Percentiles rank a stretch among this genome's conserved stretches.
These are phyloP conservation scores for Xanthoconium stramineum DNA, from an alignment of 768 basidiomycete genomes.

Conservation along the genomic window DNA sequence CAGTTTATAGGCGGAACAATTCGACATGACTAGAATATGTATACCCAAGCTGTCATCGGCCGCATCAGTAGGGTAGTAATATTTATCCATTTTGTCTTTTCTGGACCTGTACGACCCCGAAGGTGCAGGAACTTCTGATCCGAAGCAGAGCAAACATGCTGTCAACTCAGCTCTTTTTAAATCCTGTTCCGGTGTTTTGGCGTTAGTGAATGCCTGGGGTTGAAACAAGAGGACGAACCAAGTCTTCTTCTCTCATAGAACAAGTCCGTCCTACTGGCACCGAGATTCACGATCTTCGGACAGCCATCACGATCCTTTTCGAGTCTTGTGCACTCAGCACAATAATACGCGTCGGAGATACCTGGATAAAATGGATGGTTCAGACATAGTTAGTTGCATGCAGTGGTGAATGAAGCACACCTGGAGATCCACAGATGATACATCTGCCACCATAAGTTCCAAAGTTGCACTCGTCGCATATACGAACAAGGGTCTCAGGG, in stretches of 20 bases:
- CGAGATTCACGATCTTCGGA: conserved; percentile 97
- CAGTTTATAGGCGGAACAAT: conserved; percentile 48
- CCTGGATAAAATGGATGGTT: conserved; percentile 43
- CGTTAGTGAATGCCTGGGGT: background rate
- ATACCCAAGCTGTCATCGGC: conserved; percentile 1
- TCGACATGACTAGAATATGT: background rate
- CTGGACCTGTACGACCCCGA: background rate
- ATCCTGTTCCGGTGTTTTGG: conserved; percentile 15
- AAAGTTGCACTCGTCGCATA: conserved; percentile 99
- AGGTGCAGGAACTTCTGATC: background rate
- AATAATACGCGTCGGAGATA: conserved; percentile 99
- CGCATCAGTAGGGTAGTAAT: conserved; percentile 2
- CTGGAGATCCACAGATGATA: conserved; percentile 95
- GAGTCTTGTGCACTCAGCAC: conserved; percentile 92
- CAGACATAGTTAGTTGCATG: background rate
- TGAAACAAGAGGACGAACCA: conserved; percentile 42
- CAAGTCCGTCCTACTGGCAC: conserved; percentile 86
- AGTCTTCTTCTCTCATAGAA: conserved; percentile 89
- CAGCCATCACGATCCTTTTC: conserved; percentile 99
- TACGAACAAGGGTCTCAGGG: conserved; percentile 95
- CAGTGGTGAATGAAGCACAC: conserved; percentile 40
- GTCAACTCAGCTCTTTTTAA: conserved; percentile 31
- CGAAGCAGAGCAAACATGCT: background rate
- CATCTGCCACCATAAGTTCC: conserved; percentile 96
- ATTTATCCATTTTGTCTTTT: background rate